These are phyloP conservation scores for Epichloe baconii DNA, from an alignment of 2,329 filamentous ascomycete species.

Conservation along the genomic window DNA sequence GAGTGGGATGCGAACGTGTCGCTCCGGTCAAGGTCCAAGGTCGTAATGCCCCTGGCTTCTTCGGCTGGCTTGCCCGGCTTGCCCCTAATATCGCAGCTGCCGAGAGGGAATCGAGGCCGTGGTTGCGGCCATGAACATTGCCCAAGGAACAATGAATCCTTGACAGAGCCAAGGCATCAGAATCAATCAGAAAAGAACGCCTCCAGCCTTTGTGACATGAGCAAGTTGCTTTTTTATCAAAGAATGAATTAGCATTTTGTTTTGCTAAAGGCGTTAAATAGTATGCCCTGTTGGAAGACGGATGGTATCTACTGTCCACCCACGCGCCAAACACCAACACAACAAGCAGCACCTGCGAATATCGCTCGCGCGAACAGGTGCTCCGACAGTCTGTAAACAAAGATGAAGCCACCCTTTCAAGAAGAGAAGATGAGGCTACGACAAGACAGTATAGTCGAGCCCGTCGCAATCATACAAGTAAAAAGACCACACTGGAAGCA, in stretches of 20 bases:
- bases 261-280: slow-evolving; percentile 1
- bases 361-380: slow-evolving; percentile 4
- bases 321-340: slow-evolving; percentile 3
- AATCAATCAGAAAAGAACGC: no score
- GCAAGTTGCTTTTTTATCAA: not conserved
- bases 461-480: slow-evolving; percentile 6
- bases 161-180: no score
- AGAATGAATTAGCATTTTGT: slow-evolving; percentile 4
- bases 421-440: not conserved
- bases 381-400: slow-evolving; percentile 1
- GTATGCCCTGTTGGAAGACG: not conserved
- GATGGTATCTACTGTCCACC: slow-evolving; percentile 1
- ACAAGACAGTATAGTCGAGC: slow-evolving; percentile 6
- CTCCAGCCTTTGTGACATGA: no score
- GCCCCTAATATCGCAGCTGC: no score
- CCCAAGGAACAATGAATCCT: no score
- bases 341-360: not conserved
- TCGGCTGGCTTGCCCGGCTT: no score
- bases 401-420: slow-evolving; percentile 1
- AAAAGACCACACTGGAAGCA: slow-evolving; percentile 6
- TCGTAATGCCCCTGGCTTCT: no score
- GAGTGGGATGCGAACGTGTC: no score
- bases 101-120: no score
- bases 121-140: no score
- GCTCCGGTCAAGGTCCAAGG: no score